phyloP scores from a whole-genome alignment of 768 basidiomycete species.

The Pisolithus albus region DNA sequence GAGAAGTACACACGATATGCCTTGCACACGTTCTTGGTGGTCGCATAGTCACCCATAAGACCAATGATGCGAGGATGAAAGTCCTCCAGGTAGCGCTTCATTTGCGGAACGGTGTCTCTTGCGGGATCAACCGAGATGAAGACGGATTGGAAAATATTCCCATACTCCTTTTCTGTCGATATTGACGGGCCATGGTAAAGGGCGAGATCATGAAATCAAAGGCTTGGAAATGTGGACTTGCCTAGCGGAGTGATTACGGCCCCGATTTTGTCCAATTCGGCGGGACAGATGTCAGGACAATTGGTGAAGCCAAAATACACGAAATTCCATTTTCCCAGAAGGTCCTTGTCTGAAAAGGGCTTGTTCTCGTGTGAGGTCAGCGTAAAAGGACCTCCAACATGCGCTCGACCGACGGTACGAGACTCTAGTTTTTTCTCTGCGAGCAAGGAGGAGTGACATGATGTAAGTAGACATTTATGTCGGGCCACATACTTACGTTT shows the following conservation, averaged over 20 bases:
- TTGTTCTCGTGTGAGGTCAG: conserved; percentile 60
- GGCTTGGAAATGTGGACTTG: conserved; percentile 28
- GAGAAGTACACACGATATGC: conserved; percentile 98
- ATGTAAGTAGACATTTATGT: neutral
- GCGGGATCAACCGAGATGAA: conserved; percentile 98
- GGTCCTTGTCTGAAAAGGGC: conserved; percentile 74
- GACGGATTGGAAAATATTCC: conserved; percentile 73
- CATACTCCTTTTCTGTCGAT: conserved; percentile 58
- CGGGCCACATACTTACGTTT: conserved; percentile 47
- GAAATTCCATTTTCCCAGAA: conserved; percentile 86
- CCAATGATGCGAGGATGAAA: conserved; percentile 91
- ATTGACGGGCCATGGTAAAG: neutral
- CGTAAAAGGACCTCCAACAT: conserved; percentile 87
- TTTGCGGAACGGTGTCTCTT: conserved; percentile 62
- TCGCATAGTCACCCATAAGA: conserved; percentile 78
- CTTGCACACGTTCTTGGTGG: conserved; percentile 85
- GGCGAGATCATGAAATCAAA: neutral
- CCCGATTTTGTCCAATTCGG: conserved; percentile 94
- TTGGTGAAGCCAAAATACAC: conserved; percentile 99
- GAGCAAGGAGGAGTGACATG: neutral
- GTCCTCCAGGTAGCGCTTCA: conserved; percentile 65
- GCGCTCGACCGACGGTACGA: conserved; percentile 74
- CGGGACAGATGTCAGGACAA: conserved; percentile 98
- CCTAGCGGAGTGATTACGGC: conserved; percentile 66
- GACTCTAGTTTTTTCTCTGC: conserved; percentile 69